These are phyloP conservation scores for Chytriomyces hyalinus DNA, from an alignment of 192 early-diverging fungal genomes.

Conservation along the genomic window DNA sequence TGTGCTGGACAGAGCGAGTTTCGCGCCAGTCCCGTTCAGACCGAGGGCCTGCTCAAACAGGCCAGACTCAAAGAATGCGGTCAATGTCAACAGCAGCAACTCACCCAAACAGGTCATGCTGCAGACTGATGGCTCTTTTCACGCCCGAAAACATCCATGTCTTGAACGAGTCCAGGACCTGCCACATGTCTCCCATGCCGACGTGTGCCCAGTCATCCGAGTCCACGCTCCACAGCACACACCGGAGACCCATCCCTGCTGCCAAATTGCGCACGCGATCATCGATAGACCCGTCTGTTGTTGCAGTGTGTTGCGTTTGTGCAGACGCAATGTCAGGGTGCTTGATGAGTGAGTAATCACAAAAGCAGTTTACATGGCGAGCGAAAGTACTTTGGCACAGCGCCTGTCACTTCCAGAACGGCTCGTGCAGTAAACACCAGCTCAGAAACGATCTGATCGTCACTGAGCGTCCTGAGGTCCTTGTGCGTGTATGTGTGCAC, in stretches of 20 bases:
- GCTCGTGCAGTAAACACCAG: conserved; percentile 64
- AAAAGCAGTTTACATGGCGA: background rate
- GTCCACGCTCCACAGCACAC: conserved; percentile 10
- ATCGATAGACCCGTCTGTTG: conserved; percentile 8
- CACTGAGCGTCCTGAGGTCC: conserved; percentile 61
- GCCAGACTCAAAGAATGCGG: conserved; percentile 1
- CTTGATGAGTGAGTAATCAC: background rate
- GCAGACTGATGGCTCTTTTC: background rate
- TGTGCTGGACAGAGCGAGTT: too few species aligned
- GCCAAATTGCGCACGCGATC: conserved; percentile 57
- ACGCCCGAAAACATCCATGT: background rate
- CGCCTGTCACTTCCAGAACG: conserved; percentile 43
- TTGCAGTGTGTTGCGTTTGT: background rate
- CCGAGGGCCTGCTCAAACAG: background rate
- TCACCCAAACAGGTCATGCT: background rate
- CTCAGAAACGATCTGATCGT: conserved; percentile 73
- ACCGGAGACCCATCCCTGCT: conserved; percentile 42
- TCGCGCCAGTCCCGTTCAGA: too few species aligned
- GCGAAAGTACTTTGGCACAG: conserved; percentile 37
- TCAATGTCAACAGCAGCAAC: background rate
- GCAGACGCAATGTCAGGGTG: too few species aligned
- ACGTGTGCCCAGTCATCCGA: background rate
- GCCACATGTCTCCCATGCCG: background rate
- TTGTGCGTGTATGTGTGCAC: conserved; percentile 63
- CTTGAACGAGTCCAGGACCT: background rate